phyloP scores from a whole-genome alignment of 2,329 filamentous ascomycete species.

The Xylaria sp. region DNA sequence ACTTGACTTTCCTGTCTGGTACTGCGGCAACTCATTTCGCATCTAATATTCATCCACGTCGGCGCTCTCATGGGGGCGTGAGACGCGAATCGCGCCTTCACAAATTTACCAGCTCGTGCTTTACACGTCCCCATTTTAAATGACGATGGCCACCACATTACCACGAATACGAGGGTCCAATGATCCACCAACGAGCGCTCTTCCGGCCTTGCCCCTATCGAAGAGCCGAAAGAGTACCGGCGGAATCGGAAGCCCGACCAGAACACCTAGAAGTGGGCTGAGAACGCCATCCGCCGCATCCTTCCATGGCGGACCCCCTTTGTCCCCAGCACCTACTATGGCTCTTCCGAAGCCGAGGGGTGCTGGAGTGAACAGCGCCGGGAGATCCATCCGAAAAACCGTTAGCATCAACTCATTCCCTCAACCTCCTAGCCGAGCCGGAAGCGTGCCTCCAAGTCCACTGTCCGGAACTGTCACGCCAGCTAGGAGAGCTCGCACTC shows the following conservation, averaged over 20 bases:
- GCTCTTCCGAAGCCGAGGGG: conserved; percentile 68
- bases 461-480: conserved; percentile 59
- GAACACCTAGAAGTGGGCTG: conserved; percentile 65
- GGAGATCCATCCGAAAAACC: conserved; percentile 82
- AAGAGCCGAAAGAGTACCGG: conserved; percentile 78
- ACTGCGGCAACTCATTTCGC: conserved; percentile 17
- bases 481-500: conserved; percentile 66
- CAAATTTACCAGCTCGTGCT: conserved; percentile 15
- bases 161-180: conserved; percentile 75
- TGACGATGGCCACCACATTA: conserved; percentile 69
- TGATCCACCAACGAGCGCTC: conserved; percentile 75
- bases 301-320: conserved; percentile 58
- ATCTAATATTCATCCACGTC: not conserved
- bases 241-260: conserved; percentile 57
- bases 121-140: conserved; percentile 30
- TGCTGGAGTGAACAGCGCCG: conserved; percentile 65
- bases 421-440: conserved; percentile 79
- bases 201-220: conserved; percentile 78
- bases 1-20: conserved; percentile 12
- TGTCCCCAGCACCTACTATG: conserved; percentile 63
- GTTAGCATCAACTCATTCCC: conserved; percentile 96
- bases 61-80: conserved; percentile 36
- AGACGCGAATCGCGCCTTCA: conserved; percentile 19
- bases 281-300: conserved; percentile 68
- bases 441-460: conserved; percentile 72